Conservation (phyloP, 2,329 filamentous ascomycete genomes). For the Trichoderma sp. region DNA sequence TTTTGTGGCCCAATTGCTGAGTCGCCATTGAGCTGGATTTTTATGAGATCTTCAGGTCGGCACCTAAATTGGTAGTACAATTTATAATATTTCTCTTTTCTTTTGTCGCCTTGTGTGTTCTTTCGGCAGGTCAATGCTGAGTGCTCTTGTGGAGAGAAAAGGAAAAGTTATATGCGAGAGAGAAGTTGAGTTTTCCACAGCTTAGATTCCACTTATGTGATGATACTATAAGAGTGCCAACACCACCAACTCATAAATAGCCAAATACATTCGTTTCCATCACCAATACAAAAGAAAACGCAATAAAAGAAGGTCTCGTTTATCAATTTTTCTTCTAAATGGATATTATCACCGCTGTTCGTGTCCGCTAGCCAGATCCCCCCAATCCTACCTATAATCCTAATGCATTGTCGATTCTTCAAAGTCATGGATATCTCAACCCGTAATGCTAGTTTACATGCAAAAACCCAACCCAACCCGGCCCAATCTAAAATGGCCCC, state of each 20-base stretch:
- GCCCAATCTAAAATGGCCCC: constrained; percentile 26
- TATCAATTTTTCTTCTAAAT: background rate
- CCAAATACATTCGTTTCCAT: background rate
- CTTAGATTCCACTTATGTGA: background rate
- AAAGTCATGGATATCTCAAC: constrained; percentile 42
- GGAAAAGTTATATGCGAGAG: background rate
- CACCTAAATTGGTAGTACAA: too few species aligned
- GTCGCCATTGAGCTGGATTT: background rate
- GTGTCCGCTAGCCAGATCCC: constrained; percentile 17
- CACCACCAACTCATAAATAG: background rate
- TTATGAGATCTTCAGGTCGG: background rate
- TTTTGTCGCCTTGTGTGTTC: background rate
- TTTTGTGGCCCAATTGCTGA: background rate
- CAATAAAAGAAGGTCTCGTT: background rate
- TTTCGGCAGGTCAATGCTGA: too few species aligned
- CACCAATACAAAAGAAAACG: background rate
- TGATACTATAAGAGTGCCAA: background rate
- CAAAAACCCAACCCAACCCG: constrained; percentile 29
- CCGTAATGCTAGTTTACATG: constrained; percentile 42
- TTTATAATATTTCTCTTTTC: background rate
- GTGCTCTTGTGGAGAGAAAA: background rate
- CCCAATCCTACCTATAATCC: constrained; percentile 18
- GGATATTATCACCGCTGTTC: constrained; percentile 6
- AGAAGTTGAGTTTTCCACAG: background rate
- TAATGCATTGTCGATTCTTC: constrained; percentile 29